Evolutionary conservation across 768 basidiomycete genomes (phyloP), one percentile per base, ranked within the genome.

Genomic region (Tylopilus vinaceipallidus): DNA sequence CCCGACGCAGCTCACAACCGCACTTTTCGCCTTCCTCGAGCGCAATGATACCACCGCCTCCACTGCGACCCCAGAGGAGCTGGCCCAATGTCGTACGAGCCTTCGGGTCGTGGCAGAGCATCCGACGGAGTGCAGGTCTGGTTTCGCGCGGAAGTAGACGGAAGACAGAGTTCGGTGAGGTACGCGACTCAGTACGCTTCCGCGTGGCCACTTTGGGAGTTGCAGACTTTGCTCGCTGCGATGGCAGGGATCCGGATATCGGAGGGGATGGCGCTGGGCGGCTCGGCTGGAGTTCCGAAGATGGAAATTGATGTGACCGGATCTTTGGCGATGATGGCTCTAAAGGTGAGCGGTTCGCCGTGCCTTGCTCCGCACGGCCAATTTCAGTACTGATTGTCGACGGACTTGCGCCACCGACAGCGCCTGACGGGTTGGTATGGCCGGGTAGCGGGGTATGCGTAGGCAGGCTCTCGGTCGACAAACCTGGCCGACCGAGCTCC

Each of bases 61-160:
- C 88, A 46, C 88, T 87, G 42, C 72, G 75, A 23, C 94, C 94
- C 63, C 86, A 84, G 44, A 98, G 77, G 42, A 99, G 71, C 65
- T 98, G 93, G 11, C 91, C 88, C 49, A 99, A 80, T 24, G 97
- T 98, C 66, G 93, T 95, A 34, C 97, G 84, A 41, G 86, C 82
- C 16, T 79, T 73, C 4, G 95, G 91, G 63, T 98, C 95, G 41
- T 98, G 81, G 59, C 83, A 86, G 58, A 99, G 75, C 97, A 99
- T 99, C 46, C 94, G 82, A 50, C 92, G 88, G 52, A 99, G 78
- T 13, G 89, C 91, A 7, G 86, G 79, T 34, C 97, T 82, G 13
- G 92, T 84, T 71, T 99, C 95, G 46, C 97, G 86, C 2, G 97
- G 97, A 20, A 99, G 78, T 10, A 98, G 77, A 17, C 95, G 84